Evolutionary conservation across 345 rosid genomes (phyloP).

Genomic region (Noccaea bulbosa): DNA sequence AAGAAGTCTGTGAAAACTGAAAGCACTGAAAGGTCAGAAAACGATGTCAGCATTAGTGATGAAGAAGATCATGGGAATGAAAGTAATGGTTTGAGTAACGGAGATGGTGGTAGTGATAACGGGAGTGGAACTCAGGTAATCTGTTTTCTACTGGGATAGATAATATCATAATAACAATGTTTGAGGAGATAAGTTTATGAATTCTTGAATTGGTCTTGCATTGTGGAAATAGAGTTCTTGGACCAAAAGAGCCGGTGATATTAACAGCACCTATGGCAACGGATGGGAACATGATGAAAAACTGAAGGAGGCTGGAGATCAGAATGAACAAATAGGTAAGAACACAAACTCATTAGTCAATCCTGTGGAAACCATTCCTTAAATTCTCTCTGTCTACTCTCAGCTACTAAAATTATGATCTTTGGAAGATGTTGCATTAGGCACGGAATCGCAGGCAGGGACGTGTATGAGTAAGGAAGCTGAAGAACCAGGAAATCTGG

Average conservation of each 20-base stretch:
- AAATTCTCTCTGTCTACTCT: not conserved
- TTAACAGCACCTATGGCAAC: slow-evolving; percentile 49
- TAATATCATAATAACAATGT: not conserved
- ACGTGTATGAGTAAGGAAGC: not conserved
- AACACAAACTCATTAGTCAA: slow-evolving; percentile 9
- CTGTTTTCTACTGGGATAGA: not conserved
- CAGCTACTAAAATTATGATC: not conserved
- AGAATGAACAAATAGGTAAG: slow-evolving; percentile 49
- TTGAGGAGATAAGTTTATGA: not conserved
- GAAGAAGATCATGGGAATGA: slow-evolving; percentile 50
- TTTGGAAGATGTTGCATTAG: slow-evolving; percentile 44
- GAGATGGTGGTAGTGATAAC: slow-evolving; percentile 62
- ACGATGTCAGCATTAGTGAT: slow-evolving; percentile 48
- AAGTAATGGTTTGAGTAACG: slow-evolving; percentile 47
- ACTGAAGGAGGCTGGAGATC: slow-evolving; percentile 43
- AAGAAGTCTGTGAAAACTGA: slow-evolving; percentile 51
- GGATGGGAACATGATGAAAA: slow-evolving; percentile 35
- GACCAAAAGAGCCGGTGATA: slow-evolving; percentile 60
- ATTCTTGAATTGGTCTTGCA: slow-evolving; percentile 16
- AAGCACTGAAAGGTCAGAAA: slow-evolving; percentile 53
- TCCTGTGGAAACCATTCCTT: not conserved
- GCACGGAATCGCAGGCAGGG: slow-evolving; percentile 44
- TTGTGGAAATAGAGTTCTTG: slow-evolving; percentile 60
- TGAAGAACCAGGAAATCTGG: slow-evolving; percentile 33
- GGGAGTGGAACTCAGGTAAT: slow-evolving; percentile 85